Evolutionary conservation across 2,329 filamentous ascomycete species (phyloP).

Genomic region (Aspergillus viridinutans): DNA sequence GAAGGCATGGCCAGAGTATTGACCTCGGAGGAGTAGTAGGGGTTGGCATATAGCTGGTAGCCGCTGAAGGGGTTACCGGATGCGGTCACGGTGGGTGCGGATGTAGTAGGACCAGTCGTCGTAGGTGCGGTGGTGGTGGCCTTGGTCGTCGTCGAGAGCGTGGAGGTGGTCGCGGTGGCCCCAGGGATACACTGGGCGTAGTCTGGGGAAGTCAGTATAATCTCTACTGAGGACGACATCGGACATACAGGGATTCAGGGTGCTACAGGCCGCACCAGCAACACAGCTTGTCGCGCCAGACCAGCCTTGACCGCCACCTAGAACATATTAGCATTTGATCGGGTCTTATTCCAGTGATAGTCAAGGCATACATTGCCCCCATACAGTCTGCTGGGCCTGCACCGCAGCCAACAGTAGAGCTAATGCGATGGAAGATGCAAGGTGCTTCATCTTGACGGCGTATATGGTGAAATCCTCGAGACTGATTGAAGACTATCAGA

Average conservation of each 20-base stretch:
- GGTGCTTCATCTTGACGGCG: not conserved
- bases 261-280: conserved; percentile 1
- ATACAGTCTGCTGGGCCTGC: conserved; percentile 7
- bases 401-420: not conserved
- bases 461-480: not conserved
- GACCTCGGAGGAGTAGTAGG: conserved; percentile 52
- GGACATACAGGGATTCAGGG: conserved; percentile 2
- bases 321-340: not conserved
- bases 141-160: conserved; percentile 1
- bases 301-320: conserved; percentile 6
- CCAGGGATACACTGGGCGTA: conserved; percentile 6
- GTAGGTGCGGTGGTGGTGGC: conserved; percentile 7
- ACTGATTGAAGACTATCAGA: not conserved
- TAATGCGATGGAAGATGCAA: not conserved
- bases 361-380: conserved; percentile 2
- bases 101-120: conserved; percentile 3
- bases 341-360: not conserved
- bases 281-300: conserved; percentile 2
- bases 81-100: conserved; percentile 14
- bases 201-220: not conserved
- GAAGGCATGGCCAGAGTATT: conserved; percentile 58
- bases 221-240: not conserved
- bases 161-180: conserved; percentile 1
- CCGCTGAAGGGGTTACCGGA: conserved; percentile 52
- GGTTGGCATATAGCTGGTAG: conserved; percentile 49